Base-by-base conservation (phyloP, 2,329 filamentous ascomycete genomes). In the Epichloe sibirici region DNA sequence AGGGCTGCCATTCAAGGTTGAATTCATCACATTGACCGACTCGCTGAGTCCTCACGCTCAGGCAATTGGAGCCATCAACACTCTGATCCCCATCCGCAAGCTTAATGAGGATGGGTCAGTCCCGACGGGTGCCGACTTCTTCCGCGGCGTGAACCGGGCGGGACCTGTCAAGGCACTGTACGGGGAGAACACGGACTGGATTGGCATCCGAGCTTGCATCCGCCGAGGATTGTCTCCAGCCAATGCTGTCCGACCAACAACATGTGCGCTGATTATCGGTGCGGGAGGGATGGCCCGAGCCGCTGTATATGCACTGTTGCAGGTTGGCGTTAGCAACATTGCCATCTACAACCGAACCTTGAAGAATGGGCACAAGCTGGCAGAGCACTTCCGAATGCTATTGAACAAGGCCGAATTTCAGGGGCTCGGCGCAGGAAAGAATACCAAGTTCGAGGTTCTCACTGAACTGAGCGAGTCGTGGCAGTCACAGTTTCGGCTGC, bases 121-220 rank as follows among this genome's bases (percentile, higher is more conserved):
- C 0, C 77, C 81, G 0, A 72, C 76, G 34, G 78, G 79, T 4
- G 74, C 74, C 1, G 66, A 80, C 8, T 66, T 75, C 17, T 73
- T 74, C 54, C 67, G 70, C n/a, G 74, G 79, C 54, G 57, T 66
- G 34, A 83, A 83, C 56, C 75, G 80, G 44, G 75, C 82, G 1
- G 85, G 86, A 0, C 78, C 81, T 0, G 78, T 88, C 6, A 77
- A 78, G 56, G 84, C 82, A 0, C 71, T 90, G 0, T 87, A 88
- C 56, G 87, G 86, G 1, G 85, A 90, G 54, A 90, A 90, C 55
- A 90, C 86, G 0, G 86, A 90, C 64, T 90, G 86, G 83, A 85
- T 89, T 37, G 86, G 86, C 5, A 86, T 90, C 43, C 74, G 83
- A 51, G 85, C 83, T 3, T 89, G 85, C 61, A 78, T 90, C 43